A percentile compares a stretch with the other conserved stretches of the same genome.
phyloP scores from a whole-genome alignment of 2,329 filamentous ascomycete species.

The Scolecobasidium constrictum region DNA sequence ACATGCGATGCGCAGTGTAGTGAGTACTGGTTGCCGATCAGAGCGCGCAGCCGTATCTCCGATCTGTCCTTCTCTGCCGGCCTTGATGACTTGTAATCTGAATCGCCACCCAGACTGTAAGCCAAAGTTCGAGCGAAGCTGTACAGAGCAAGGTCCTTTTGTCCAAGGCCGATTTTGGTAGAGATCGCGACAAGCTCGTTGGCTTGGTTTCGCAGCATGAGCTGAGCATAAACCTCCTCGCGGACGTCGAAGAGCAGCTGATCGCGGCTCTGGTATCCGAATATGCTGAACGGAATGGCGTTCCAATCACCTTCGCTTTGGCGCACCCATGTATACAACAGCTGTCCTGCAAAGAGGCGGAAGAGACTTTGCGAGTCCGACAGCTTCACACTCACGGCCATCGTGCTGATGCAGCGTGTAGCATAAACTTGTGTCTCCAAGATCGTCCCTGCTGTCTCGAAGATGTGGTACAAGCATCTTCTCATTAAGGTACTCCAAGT shows the following conservation, averaged over 20 bases:
- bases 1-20: constrained; percentile 58
- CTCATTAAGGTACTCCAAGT: constrained; percentile 78
- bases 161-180: constrained; percentile 41
- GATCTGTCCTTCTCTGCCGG: constrained; percentile 15
- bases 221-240: constrained; percentile 67
- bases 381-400: constrained; percentile 57
- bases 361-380: constrained; percentile 62
- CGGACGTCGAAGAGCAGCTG: constrained; percentile 62
- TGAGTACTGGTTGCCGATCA: constrained; percentile 57
- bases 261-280: constrained; percentile 60
- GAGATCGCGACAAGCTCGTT: constrained; percentile 52
- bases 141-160: constrained; percentile 47
- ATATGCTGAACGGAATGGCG: constrained; percentile 75
- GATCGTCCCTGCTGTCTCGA: constrained; percentile 75
- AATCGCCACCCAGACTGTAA: constrained; percentile 68
- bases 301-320: constrained; percentile 36
- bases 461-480: constrained; percentile 84
- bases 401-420: constrained; percentile 53
- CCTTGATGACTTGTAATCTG: constrained; percentile 1
- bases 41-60: constrained; percentile 56
- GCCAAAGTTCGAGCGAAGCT: constrained; percentile 72
- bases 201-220: constrained; percentile 70
- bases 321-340: constrained; percentile 85
- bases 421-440: constrained; percentile 57
- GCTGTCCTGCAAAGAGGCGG: constrained; percentile 71